Percentiles rank a stretch among this genome's conserved stretches.
Conservation (phyloP, 2,329 filamentous ascomycete species). For the Didymella keratinophila region DNA sequence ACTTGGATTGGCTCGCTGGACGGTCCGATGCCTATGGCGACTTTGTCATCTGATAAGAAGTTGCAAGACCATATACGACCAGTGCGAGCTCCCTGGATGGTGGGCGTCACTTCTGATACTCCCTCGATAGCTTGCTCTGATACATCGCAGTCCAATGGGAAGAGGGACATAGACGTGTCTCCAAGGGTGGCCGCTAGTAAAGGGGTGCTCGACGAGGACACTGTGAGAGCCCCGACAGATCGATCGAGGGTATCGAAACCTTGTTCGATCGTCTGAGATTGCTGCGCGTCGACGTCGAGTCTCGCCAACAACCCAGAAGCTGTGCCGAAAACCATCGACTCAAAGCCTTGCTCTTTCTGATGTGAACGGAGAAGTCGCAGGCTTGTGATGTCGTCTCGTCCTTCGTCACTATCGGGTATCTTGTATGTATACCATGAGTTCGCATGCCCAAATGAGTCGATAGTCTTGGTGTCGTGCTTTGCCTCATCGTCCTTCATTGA, state of each 20-base stretch:
- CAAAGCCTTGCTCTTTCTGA: conserved; percentile 47
- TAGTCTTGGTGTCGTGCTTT: conserved; percentile 31
- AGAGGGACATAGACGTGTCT: conserved; percentile 58
- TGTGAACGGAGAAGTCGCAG: conserved; percentile 61
- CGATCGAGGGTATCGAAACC: conserved; percentile 54
- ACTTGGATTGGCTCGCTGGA: conserved; percentile 57
- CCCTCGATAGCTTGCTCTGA: conserved; percentile 36
- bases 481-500: conserved; percentile 20
- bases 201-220: conserved; percentile 52
- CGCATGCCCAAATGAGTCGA: conserved; percentile 45
- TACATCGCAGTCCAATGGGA: conserved; percentile 40
- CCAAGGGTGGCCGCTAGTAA: conserved; percentile 62
- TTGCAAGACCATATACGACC: conserved; percentile 59
- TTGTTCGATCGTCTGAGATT: conserved; percentile 24
- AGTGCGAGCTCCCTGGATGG: conserved; percentile 18
- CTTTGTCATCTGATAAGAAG: conserved; percentile 59
- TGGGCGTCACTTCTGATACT: conserved; percentile 30
- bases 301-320: conserved; percentile 61
- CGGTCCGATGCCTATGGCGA: conserved; percentile 62
- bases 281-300: conserved; percentile 31
- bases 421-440: conserved; percentile 62
- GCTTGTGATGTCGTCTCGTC: conserved; percentile 66
- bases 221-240: conserved; percentile 58
- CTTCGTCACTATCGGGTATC: conserved; percentile 60
- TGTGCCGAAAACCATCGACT: conserved; percentile 64